Evolutionary conservation across 2,329 filamentous ascomycete species (phyloP).

Genomic region (Mariannaea sp.): DNA sequence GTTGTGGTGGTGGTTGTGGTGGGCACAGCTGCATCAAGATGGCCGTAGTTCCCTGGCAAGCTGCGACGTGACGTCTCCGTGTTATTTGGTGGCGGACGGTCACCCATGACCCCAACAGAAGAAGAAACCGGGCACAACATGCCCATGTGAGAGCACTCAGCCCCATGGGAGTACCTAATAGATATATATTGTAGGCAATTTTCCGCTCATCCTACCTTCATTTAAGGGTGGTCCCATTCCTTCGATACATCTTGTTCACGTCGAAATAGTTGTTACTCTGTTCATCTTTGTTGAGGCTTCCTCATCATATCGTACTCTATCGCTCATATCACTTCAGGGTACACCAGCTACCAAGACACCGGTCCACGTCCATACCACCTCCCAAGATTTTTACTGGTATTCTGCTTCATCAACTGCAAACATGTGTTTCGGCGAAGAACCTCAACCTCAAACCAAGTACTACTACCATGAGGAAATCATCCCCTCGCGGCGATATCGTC

Average conservation of each 20-base stretch:
- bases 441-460: constrained; percentile 53
- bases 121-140: constrained; percentile 35
- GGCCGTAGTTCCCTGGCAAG: constrained; percentile 33
- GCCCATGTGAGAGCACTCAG: constrained; percentile 26
- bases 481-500: constrained; percentile 48
- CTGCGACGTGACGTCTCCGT: constrained; percentile 28
- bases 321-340: background rate
- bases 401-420: constrained; percentile 28
- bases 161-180: no score
- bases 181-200: constrained; percentile 32
- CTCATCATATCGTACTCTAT: no score
- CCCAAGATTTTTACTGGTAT: background rate
- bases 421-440: constrained; percentile 57
- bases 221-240: background rate
- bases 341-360: background rate
- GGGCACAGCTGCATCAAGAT: constrained; percentile 24
- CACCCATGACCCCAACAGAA: constrained; percentile 28
- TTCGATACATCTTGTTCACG: no score
- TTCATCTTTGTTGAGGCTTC: no score
- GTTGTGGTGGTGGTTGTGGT: background rate
- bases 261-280: no score
- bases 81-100: constrained; percentile 27
- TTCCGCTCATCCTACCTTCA: constrained; percentile 18
- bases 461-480: constrained; percentile 62
- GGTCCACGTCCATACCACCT: background rate